phyloP scores from a whole-genome alignment of 1,139 yeast species.

The Yamadazyma kanchanaburiensis region DNA sequence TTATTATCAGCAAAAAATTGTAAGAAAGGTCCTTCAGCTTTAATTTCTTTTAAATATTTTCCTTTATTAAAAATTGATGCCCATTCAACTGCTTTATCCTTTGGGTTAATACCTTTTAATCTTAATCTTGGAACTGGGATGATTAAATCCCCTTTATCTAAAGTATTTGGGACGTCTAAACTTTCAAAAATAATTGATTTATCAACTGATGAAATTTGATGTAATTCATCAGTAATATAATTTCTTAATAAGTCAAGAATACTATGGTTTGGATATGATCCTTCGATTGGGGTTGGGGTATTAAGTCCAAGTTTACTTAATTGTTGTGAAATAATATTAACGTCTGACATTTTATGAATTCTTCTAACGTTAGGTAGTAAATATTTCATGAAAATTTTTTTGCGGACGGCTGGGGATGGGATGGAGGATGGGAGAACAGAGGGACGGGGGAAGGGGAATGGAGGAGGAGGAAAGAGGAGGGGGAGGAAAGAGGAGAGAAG shows the following conservation, averaged over 20 bases:
- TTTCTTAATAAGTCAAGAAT: constrained; percentile 84
- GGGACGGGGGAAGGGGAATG: too few species aligned
- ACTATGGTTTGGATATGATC: constrained; percentile 67
- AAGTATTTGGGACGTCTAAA: constrained; percentile 79
- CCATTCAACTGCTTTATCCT: constrained; percentile 83
- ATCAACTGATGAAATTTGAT: constrained; percentile 70
- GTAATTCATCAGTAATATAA: constrained; percentile 77
- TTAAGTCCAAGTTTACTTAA: constrained; percentile 36
- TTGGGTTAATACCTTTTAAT: constrained; percentile 81
- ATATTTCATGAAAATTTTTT: constrained; percentile 14
- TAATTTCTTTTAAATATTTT: constrained; percentile 63
- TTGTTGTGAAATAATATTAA: constrained; percentile 32
- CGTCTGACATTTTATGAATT: constrained; percentile 14
- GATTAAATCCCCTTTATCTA: constrained; percentile 90
- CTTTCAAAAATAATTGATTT: constrained; percentile 72
- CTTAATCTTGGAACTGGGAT: constrained; percentile 93
- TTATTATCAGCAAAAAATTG: constrained; percentile 80
- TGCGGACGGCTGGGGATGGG: background rate
- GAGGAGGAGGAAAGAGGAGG: too few species aligned
- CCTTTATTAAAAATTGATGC: constrained; percentile 67
- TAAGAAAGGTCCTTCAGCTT: constrained; percentile 85
- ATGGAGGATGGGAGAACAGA: too few species aligned
- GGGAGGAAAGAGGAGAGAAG: too few species aligned
- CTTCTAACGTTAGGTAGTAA: constrained; percentile 11
- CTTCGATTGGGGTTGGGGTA: constrained; percentile 22